A percentile compares a stretch with the other conserved stretches of the same genome.
These are phyloP conservation scores for Sporothrix euskadiensis DNA, from an alignment of 2,329 filamentous ascomycete genomes.

Conservation along the genomic window DNA sequence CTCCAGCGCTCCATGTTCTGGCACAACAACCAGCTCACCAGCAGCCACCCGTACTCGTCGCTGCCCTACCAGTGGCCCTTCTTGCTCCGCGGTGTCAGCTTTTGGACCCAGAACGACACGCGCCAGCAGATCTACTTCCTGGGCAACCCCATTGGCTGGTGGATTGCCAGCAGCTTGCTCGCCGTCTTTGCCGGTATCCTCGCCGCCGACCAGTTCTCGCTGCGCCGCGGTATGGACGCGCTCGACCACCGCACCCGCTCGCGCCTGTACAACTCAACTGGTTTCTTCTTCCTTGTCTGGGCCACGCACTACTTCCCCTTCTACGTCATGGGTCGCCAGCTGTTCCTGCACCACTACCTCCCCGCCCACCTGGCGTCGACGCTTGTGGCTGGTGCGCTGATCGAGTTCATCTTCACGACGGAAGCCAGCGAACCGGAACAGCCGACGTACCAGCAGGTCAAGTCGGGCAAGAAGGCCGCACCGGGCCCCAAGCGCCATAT, in stretches of 20 bases:
- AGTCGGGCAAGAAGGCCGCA: conserved; percentile 50
- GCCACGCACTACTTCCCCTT: conserved; percentile 96
- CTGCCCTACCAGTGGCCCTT: conserved; percentile 98
- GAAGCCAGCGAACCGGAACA: conserved; percentile 66
- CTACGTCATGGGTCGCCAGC: conserved; percentile 95
- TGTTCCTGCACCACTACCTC: conserved; percentile 97
- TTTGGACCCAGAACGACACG: conserved; percentile 97
- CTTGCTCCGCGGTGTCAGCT: conserved; percentile 92
- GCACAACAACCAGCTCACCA: conserved; percentile 97
- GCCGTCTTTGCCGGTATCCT: conserved; percentile 93
- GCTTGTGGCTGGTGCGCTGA: conserved; percentile 83
- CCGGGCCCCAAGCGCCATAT: conserved; percentile 58
- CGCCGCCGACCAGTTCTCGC: conserved; percentile 87
- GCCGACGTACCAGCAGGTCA: conserved; percentile 46
- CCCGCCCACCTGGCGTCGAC: conserved; percentile 89
- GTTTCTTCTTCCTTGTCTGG: conserved; percentile 99
- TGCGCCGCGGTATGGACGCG: conserved; percentile 89
- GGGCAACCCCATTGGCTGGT: conserved; percentile 96
- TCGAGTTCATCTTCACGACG: conserved; percentile 95
- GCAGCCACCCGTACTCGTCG: conserved; percentile 93
- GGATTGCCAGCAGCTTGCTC: conserved; percentile 87
- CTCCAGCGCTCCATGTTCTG: conserved; percentile 98
- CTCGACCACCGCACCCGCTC: conserved; percentile 90
- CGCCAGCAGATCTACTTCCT: conserved; percentile 98
- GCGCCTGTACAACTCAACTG: conserved; percentile 95